Conservation (phyloP, 202 grass and related monocot genomes). For the Sporobolus alterniflorus region DNA sequence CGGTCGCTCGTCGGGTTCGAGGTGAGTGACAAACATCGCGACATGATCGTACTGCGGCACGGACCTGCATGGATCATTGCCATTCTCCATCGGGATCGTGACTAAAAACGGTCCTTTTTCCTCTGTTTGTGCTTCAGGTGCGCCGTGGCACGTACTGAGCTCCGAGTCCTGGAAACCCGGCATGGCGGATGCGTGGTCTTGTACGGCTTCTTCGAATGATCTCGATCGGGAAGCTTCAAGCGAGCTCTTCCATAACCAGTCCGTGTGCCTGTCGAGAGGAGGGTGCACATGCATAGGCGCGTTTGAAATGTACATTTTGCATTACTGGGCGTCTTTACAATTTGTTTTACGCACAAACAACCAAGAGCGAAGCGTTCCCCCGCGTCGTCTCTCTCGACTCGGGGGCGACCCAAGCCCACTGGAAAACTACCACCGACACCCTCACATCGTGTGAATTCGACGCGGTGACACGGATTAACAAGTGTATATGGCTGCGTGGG, state of each 20-base stretch:
- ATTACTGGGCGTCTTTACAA: background rate
- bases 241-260: background rate
- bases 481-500: too few relatives aligned
- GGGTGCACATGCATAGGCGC: background rate
- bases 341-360: background rate
- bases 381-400: background rate
- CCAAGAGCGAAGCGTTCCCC: background rate
- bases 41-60: background rate
- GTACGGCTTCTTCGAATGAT: background rate
- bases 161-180: background rate
- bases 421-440: too few relatives aligned
- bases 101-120: background rate
- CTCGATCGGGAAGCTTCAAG: background rate
- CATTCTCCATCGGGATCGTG: background rate
- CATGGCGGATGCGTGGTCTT: background rate
- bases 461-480: too few relatives aligned
- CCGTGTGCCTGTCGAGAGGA: background rate
- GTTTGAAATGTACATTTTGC: conserved; percentile 16
- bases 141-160: conserved; percentile 52
- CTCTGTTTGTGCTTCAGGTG: conserved; percentile 38
- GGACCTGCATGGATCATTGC: background rate
- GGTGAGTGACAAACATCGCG: conserved; percentile 35
- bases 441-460: too few relatives aligned
- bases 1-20: conserved; percentile 78
- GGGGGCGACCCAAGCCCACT: too few relatives aligned